Evolutionary conservation across 176 grass and related monocot genomes (phyloP), one percentile per base, ranked within the genome.

Genomic region (Oryza brachyantha): DNA sequence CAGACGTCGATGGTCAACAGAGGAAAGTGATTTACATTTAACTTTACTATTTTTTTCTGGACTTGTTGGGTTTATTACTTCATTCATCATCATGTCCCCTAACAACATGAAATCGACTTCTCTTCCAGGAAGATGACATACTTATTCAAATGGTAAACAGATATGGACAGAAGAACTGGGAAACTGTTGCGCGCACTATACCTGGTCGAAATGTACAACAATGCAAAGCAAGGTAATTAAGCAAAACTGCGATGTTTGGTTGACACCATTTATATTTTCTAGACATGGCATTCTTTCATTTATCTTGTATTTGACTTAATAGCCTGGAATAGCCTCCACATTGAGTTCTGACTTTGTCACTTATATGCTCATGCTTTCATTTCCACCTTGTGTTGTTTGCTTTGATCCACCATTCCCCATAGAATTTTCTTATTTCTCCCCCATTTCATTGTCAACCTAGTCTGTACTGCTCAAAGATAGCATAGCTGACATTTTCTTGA

Each of bases 81-180:
- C 32, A 22, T 83, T 68, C 17, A 31, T 79, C 29, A 7, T 37
- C 22, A 17, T 79, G 25, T 24, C 61, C 29, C 12, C 69, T 83
- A 62, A 88, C 68, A 74, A 39, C 67, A 52, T 24, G 11, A 59
- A 59, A 45, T 29, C 81, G 2, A 36, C 29, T 73, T 68, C 46
- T 11, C 64, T 67, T 82, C 64, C 85, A 94, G 92, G 88, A 94
- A 79, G 92, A 94, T 86, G 73, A 91, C 40, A 79, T 66, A 22
- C 83, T 94, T 72, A 86, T 57, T 62, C 52, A 86, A 78, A 91
- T 91, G 88, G 71, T 89, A 32, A 71, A 81, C 4, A 86, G 81
- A 83, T 58, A 84, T 74, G 92, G 92, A 43, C 42, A 70, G 35
- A 86, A 83, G 34, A 86, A 86, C 19, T 91, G 92, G 92, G 64